Evolutionary conservation across 352 stramenopile species (phyloP).

Genomic region (Lagenidium giganteum): DNA sequence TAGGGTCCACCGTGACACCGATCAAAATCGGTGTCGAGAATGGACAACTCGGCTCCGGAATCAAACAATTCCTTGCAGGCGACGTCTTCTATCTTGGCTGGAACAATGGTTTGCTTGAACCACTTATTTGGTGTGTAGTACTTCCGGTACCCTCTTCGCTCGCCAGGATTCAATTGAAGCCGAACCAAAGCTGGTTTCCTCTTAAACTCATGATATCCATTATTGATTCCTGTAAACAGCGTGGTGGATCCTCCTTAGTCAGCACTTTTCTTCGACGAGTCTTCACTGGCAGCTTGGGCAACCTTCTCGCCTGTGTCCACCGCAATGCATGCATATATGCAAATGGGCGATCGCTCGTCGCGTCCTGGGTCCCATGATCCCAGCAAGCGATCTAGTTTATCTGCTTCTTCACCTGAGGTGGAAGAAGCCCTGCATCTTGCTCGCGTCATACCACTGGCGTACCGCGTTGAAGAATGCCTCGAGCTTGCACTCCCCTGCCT

Average conservation of each 20-base stretch:
- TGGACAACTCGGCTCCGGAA: conserved; percentile 7
- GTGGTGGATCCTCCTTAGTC: too few relatives aligned
- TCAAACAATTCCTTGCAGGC: not conserved
- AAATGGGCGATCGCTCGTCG: conserved; percentile 2
- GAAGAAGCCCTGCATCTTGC: conserved; percentile 1
- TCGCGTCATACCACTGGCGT: conserved; percentile 1
- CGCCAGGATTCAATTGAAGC: conserved; percentile 3
- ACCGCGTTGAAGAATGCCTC: conserved; percentile 1
- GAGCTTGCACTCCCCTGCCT: not conserved
- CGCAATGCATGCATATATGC: conserved; percentile 3
- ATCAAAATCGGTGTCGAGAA: conserved; percentile 8
- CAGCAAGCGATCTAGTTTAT: conserved; percentile 8
- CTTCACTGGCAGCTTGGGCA: too few relatives aligned
- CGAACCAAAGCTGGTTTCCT: not conserved
- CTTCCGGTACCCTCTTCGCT: conserved; percentile 7
- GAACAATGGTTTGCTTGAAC: conserved; percentile 3
- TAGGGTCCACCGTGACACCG: not conserved
- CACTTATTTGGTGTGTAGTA: conserved; percentile 1
- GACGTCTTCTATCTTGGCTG: not conserved
- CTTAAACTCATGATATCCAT: not conserved
- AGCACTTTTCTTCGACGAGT: too few relatives aligned
- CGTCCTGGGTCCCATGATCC: conserved; percentile 2
- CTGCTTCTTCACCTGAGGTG: conserved; percentile 1
- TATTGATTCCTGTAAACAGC: not conserved
- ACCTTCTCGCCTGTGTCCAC: not conserved